phyloP scores from a whole-genome alignment of 345 rosid species.

The Raphanus raphanistrum region DNA sequence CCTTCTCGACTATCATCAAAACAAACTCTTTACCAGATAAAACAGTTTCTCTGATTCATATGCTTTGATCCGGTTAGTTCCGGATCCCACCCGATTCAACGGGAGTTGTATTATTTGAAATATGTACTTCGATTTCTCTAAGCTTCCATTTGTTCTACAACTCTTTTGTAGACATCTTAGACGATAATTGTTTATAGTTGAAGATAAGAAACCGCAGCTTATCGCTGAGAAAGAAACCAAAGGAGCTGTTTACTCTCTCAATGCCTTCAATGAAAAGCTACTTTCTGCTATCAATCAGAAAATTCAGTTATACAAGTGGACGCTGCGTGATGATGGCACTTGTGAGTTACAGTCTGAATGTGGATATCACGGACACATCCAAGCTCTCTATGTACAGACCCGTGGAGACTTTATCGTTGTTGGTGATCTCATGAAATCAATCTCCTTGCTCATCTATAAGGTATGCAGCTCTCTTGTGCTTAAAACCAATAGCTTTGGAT shows the following conservation, averaged over 20 bases:
- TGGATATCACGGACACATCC: conserved; percentile 96
- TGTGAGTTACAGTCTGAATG: conserved; percentile 92
- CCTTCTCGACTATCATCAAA: too few species aligned
- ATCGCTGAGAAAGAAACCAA: conserved; percentile 95
- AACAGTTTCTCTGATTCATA: too few species aligned
- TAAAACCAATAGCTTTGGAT: conserved; percentile 52
- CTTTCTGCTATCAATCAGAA: conserved; percentile 96
- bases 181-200: conserved; percentile 62
- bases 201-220: conserved; percentile 87
- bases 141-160: too few species aligned
- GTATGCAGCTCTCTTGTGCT: conserved; percentile 31
- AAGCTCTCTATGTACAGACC: conserved; percentile 88
- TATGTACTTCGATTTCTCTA: too few species aligned
- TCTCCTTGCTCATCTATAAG: conserved; percentile 91
- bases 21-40: too few species aligned
- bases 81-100: too few species aligned
- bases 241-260: conserved; percentile 90
- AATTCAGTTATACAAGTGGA: conserved; percentile 93
- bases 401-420: conserved; percentile 98
- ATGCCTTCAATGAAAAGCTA: conserved; percentile 90
- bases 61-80: too few species aligned
- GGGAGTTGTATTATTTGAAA: too few species aligned
- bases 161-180: too few species aligned
- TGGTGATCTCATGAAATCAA: conserved; percentile 97
- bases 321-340: conserved; percentile 75